Base-by-base conservation (phyloP, 2,329 filamentous ascomycete species). In the Aspergillus versicolor region DNA sequence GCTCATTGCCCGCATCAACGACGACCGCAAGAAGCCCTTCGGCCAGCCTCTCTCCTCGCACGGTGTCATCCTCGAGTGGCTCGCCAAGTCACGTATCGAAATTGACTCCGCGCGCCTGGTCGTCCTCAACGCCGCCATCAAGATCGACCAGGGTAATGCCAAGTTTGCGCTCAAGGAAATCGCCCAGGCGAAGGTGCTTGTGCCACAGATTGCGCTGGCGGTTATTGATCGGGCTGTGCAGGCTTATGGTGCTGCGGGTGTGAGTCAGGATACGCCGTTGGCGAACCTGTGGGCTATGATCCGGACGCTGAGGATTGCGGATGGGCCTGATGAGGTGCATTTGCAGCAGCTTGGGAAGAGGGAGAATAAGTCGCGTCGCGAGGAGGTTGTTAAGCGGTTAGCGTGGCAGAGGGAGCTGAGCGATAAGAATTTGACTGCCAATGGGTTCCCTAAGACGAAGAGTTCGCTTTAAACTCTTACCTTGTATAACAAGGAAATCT, bases 271-370 rank as follows among this genome's bases (percentile, higher is more conserved):
- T 65, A 97, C 94, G 2, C 94, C 94, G 19, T 80, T 99, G 62
- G 92, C 92, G 12, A 83, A 81, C 71, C 88, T 92, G 85, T 96
- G 90, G 87, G 86, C 90, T 19, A 79, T 83, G 59, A 90, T 92
- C 68, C 82, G 92, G 57, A 96, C 92, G 6, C 81, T 96, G 75
- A 83, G 90, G 60, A 85, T 96, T 65, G 92, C 91, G 0, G 94
- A 99, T 75, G 94, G 94, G 0, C 94, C 94, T 0, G 94, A 99
- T 76, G 94, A 99, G 84, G 94, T 97, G 59, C 94, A 95, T 74
- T 76, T 92, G 77, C 62, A 80, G 74, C 74, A 79, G 77, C 68
- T 82, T 76, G 75, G 86, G 71, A 63, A 77, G 79, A 65, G 85
- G 79, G 65, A 84, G 81, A 79, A 83, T 74, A 69, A 78, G 73